These are phyloP conservation scores for Metarhizium humberi DNA, from an alignment of 2,329 filamentous ascomycete species.

Conservation along the genomic window DNA sequence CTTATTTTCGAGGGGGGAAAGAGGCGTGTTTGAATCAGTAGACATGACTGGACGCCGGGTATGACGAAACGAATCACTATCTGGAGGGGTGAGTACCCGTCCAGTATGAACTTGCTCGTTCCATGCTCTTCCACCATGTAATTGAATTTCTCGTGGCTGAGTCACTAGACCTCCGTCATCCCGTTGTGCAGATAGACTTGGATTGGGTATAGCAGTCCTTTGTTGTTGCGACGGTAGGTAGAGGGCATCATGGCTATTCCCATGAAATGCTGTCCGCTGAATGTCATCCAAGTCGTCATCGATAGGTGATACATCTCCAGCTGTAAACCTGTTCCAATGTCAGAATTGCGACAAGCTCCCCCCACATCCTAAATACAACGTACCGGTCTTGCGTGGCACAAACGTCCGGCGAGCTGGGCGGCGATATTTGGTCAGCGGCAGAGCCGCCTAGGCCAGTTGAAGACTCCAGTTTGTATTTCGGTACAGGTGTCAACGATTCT, in stretches of 20 bases:
- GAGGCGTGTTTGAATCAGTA: slow-evolving; percentile 5
- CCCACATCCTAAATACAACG: slow-evolving; percentile 18
- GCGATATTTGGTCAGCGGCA: slow-evolving; percentile 42
- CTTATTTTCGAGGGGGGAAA: slow-evolving; percentile 14
- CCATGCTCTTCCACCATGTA: background rate
- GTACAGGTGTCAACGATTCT: slow-evolving; percentile 19
- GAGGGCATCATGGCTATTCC: slow-evolving; percentile 7
- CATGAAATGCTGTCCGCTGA: slow-evolving; percentile 17
- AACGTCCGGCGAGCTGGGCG: slow-evolving; percentile 47
- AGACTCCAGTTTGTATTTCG: slow-evolving; percentile 24
- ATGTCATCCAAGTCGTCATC: slow-evolving; percentile 33
- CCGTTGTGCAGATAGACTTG: background rate
- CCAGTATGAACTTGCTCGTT: slow-evolving; percentile 1
- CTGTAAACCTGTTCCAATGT: slow-evolving; percentile 12
- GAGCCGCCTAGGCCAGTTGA: slow-evolving; percentile 16
- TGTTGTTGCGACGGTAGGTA: slow-evolving; percentile 7
- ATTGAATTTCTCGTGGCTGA: background rate
- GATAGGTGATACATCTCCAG: slow-evolving; percentile 42
- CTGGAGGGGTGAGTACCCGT: background rate
- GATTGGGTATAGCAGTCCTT: slow-evolving; percentile 1
- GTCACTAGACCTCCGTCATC: background rate
- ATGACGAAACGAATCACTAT: background rate
- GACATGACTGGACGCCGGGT: background rate
- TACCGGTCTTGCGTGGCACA: slow-evolving; percentile 28
- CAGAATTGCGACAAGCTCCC: background rate